These are phyloP conservation scores for Sechiopsis laciniata DNA, from an alignment of 306 rosid genomes.

Conservation along the genomic window DNA sequence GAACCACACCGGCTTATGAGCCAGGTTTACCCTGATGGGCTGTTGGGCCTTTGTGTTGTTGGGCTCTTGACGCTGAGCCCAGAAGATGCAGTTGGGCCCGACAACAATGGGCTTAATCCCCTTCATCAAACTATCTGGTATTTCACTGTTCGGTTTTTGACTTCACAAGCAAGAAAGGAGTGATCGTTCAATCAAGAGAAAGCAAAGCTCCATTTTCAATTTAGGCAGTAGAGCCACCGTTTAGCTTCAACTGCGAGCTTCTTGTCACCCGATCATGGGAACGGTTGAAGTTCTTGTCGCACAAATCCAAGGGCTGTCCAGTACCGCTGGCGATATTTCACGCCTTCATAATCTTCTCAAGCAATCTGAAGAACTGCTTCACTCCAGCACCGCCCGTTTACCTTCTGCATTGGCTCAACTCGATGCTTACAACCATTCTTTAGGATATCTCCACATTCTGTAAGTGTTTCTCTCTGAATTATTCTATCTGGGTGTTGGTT, in stretches of 20 bases:
- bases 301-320: slow-evolving; percentile 66
- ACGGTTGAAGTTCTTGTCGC: slow-evolving; percentile 41
- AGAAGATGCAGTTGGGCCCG: not conserved
- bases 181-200: not conserved
- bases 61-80: not conserved
- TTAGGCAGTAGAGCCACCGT: not conserved
- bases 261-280: slow-evolving; percentile 24
- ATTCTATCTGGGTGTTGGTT: not conserved
- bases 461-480: slow-evolving; percentile 25
- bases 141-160: slow-evolving; percentile 12
- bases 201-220: not conserved
- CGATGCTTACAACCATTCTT: slow-evolving; percentile 62
- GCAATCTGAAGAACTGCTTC: slow-evolving; percentile 59
- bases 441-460: slow-evolving; percentile 71
- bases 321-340: slow-evolving; percentile 43
- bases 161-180: not conserved
- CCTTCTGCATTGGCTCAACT: slow-evolving; percentile 51
- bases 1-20: no score
- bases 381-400: slow-evolving; percentile 45
- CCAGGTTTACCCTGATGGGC: no score
- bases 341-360: slow-evolving; percentile 59
- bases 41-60: no score
- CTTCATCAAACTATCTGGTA: not conserved
- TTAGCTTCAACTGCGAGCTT: not conserved
- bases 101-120: not conserved